Conservation (phyloP, 768 basidiomycete genomes). For the Lactarius pseudohatsudake region DNA sequence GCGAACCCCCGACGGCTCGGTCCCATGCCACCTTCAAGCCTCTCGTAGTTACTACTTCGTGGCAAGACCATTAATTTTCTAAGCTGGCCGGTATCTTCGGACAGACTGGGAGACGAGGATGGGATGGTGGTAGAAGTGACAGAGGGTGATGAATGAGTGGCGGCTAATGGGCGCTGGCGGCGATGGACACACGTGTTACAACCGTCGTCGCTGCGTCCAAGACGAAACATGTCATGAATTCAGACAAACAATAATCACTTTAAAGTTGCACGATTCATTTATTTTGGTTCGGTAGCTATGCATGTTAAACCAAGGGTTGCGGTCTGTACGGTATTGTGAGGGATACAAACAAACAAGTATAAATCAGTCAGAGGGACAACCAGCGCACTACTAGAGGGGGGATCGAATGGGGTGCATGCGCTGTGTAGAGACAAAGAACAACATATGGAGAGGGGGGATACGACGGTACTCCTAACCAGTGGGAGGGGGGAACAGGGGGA, state of each 20-base stretch:
- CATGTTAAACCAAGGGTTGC: background rate
- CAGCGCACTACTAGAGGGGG: constrained; percentile 21
- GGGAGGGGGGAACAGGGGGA: constrained; percentile 37
- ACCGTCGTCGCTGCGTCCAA: background rate
- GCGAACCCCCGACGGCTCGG: constrained; percentile 38
- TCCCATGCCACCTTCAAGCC: constrained; percentile 61
- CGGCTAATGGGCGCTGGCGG: background rate
- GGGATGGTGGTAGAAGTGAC: background rate
- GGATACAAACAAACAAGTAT: constrained; percentile 12
- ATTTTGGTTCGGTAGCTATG: background rate
- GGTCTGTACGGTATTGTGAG: constrained; percentile 16
- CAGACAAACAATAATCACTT: no score
- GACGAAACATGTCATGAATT: background rate
- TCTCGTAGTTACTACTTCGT: constrained; percentile 52
- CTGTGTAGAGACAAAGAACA: background rate
- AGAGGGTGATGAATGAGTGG: background rate
- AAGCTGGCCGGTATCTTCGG: background rate
- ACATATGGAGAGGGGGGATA: constrained; percentile 39
- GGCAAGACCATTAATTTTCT: constrained; percentile 36
- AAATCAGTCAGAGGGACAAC: constrained; percentile 10
- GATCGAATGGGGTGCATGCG: constrained; percentile 9
- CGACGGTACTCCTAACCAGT: constrained; percentile 58
- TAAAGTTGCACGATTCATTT: background rate
- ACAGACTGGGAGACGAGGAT: constrained; percentile 6
- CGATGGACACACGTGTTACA: background rate